Conservation (phyloP, 768 basidiomycete genomes). For the Agrocybe chaxingu region DNA sequence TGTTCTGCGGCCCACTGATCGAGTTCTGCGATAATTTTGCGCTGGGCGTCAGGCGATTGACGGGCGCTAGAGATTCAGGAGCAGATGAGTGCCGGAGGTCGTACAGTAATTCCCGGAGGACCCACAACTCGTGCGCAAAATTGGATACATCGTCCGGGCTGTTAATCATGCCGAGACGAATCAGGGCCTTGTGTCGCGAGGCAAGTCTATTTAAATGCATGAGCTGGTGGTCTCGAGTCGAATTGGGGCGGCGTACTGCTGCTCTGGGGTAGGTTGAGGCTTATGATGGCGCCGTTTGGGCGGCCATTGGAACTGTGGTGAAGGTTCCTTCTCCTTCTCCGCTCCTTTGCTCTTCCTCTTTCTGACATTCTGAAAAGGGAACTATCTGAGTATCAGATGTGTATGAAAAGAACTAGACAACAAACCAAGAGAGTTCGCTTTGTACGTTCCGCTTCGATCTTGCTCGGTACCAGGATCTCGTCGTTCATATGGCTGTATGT, state of each 20-base stretch:
- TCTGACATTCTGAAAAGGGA: constrained; percentile 25
- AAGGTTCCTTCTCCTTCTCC: constrained; percentile 17
- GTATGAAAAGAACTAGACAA: background rate
- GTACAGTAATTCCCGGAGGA: constrained; percentile 14
- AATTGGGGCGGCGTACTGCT: constrained; percentile 39
- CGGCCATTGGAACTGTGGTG: constrained; percentile 56
- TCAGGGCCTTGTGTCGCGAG: constrained; percentile 55
- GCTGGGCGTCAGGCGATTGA: constrained; percentile 39
- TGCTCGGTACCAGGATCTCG: constrained; percentile 62
- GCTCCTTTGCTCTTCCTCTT: constrained; percentile 18
- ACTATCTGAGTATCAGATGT: background rate
- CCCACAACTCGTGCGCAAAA: constrained; percentile 70
- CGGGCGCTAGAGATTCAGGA: constrained; percentile 27
- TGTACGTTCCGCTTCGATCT: constrained; percentile 63
- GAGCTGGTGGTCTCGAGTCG: background rate
- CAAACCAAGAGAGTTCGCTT: constrained; percentile 50
- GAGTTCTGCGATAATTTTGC: constrained; percentile 36
- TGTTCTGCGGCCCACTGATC: constrained; percentile 28
- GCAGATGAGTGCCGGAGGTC: background rate
- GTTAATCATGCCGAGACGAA: constrained; percentile 59
- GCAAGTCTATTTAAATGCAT: constrained; percentile 37
- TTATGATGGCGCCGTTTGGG: constrained; percentile 60
- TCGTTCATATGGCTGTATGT: constrained; percentile 77
- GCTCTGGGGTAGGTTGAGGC: constrained; percentile 39
- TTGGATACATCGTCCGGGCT: constrained; percentile 44